Percentiles rank a stretch among this genome's conserved stretches.
phyloP scores from a whole-genome alignment of 257 asterid species.

The Ilex aquifolium region DNA sequence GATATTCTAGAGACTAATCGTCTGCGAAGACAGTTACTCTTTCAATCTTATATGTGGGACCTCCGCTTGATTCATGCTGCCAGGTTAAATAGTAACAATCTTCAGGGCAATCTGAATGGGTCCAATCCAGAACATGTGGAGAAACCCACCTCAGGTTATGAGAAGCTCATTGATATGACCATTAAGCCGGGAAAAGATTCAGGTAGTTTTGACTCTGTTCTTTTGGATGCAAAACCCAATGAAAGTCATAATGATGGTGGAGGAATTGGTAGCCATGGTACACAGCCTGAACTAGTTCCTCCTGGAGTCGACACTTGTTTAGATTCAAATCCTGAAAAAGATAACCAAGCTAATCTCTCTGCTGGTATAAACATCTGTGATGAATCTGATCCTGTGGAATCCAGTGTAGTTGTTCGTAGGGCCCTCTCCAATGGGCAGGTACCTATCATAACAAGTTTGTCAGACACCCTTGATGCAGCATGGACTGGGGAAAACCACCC shows the following conservation, averaged over 20 bases:
- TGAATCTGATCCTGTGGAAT: conserved; percentile 33
- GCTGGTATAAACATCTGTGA: conserved; percentile 26
- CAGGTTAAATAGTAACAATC: conserved; percentile 32
- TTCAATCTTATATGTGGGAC: conserved; percentile 91
- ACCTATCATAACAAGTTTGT: conserved; percentile 47
- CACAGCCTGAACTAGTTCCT: conserved; percentile 25
- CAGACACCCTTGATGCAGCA: conserved; percentile 82
- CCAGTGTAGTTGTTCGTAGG: conserved; percentile 35
- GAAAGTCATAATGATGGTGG: conserved; percentile 28
- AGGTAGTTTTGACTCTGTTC: conserved; percentile 23
- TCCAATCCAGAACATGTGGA: conserved; percentile 30
- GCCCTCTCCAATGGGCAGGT: conserved; percentile 61
- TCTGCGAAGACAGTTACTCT: conserved; percentile 61
- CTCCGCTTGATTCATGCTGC: conserved; percentile 62
- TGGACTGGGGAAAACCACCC: conserved; percentile 79
- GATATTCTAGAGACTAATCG: conserved; percentile 83
- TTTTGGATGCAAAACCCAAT: conserved; percentile 27
- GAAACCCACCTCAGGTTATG: conserved; percentile 30
- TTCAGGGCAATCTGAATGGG: conserved; percentile 25
- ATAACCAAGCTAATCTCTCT: conserved; percentile 19
- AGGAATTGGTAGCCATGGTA: conserved; percentile 10
- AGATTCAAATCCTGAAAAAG: conserved; percentile 21
- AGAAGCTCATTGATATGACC: conserved; percentile 26
- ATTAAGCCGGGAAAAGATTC: conserved; percentile 16
- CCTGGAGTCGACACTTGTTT: conserved; percentile 20